phyloP scores from a whole-genome alignment of 23 red algal genomes.

The Gracilaria gracilis region DNA sequence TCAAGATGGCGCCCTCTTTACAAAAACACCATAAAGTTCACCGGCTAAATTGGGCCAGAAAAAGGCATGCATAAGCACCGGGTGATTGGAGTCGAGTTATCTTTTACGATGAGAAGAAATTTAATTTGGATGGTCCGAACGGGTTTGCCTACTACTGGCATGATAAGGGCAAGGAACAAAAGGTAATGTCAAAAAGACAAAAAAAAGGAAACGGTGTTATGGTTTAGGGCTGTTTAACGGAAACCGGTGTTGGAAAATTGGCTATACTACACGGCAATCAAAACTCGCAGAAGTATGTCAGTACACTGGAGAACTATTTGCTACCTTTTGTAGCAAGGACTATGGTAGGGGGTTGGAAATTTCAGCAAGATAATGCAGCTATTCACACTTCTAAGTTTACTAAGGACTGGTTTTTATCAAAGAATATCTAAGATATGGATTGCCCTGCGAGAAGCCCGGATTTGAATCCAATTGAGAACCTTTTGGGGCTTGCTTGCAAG shows the following conservation, averaged over 20 bases:
- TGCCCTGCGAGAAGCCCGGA: conserved; percentile 1
- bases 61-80: too few relatives aligned
- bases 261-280: background rate
- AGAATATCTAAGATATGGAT: conserved; percentile 6
- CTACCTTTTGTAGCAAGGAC: too few relatives aligned
- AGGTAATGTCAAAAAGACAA: background rate
- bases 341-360: too few relatives aligned
- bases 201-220: background rate
- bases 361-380: too few relatives aligned
- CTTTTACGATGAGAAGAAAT: background rate
- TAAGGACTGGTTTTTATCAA: conserved; percentile 13
- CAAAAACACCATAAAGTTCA: too few relatives aligned
- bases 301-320: too few relatives aligned
- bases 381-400: conserved; percentile 5
- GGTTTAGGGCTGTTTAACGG: conserved; percentile 7
- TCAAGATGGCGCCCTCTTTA: too few relatives aligned
- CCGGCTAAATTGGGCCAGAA: too few relatives aligned
- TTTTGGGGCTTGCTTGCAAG: conserved; percentile 10
- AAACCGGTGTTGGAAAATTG: background rate
- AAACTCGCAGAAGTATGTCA: background rate
- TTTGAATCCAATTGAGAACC: conserved; percentile 12
- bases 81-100: too few relatives aligned
- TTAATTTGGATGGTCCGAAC: background rate
- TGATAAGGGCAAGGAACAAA: background rate
- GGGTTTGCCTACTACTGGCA: too few relatives aligned